Percentiles rank a stretch among this genome's conserved stretches.
Conservation (phyloP, 2,329 filamentous ascomycete species). For the Aspergillus fumigatiaffinis region DNA sequence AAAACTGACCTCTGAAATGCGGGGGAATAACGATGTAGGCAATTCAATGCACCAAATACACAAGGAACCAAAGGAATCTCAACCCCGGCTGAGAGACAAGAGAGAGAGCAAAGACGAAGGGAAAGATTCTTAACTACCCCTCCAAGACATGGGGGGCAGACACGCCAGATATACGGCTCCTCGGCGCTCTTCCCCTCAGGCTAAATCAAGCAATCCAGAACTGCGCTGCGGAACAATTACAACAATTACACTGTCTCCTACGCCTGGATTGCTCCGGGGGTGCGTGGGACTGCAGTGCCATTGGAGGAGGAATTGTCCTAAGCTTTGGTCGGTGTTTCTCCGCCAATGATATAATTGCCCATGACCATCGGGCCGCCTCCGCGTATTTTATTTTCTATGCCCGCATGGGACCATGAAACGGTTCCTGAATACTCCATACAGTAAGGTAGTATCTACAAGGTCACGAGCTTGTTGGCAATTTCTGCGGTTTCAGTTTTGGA, state of each 20-base stretch:
- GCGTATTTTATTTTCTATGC: background rate
- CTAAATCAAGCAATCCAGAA: background rate
- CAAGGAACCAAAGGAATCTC: background rate
- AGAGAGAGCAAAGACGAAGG: background rate
- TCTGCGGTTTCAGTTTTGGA: background rate
- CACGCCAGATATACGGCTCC: background rate
- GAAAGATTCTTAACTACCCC: background rate
- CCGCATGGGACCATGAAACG: background rate
- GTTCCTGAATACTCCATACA: background rate
- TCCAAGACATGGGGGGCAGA: background rate
- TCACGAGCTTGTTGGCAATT: background rate
- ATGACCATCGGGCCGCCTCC: conserved; percentile 1
- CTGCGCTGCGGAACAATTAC: background rate
- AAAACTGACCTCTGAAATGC: background rate
- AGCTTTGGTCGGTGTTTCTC: conserved; percentile 13
- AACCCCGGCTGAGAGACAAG: background rate
- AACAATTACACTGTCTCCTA: background rate
- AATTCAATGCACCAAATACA: background rate
- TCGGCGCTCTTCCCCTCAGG: background rate
- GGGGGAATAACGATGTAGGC: background rate
- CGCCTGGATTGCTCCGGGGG: background rate
- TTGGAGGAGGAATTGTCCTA: conserved; percentile 24
- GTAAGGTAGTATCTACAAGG: background rate
- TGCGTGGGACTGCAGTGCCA: conserved; percentile 7
- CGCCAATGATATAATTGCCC: conserved; percentile 18